Base-by-base conservation (phyloP, 2,329 filamentous ascomycete genomes). In the Knufia fluminis region DNA sequence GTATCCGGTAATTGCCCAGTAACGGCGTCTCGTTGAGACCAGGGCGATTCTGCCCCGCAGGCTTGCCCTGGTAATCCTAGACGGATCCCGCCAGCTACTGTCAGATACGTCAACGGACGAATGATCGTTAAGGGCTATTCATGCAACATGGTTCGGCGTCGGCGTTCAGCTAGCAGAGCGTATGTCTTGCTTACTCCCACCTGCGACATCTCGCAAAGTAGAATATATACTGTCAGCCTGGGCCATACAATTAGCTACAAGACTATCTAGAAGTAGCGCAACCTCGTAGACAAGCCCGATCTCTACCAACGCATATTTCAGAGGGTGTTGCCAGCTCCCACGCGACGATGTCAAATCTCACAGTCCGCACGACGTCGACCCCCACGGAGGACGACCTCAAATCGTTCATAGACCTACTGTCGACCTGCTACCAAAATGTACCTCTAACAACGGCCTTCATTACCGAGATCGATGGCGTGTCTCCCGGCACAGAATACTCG, bases 391-490 rank as follows among this genome's bases (percentile, higher is more conserved):
- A 22, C 14, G 46, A 52, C 22, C 26, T 58, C n/a, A 54, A 58
- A 36, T 51, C 39, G 31, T 59, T 59, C 55, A 53, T 59, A 44
- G 49, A 50, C 2, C 51, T 59, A 19, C 56, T 59, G 20, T 54
- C 54, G 2, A 48, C 42, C 26, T 55, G 52, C 40, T 58, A 56
- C 46, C 49, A 54, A 4, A 50, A 48, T 46, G 57, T 57, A 2
- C 57, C 56, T 2, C 47, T 59, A 20, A 59, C 57, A 20, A 59
- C 57, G 6, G 57, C 56, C 50, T 59, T 58, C 52, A 55, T 59
- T 36, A 54, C 57, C 20, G 57, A 59, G 40, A 59, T 59, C 33
- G 57, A 59, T 47, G 24, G 26, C n/a, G 40, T 49, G 3, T 28
- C 50, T 8, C 46, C 46, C 19, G 45, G 41, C 6, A 51, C 50